These are phyloP conservation scores for Claviceps sp. DNA, from an alignment of 2,329 filamentous ascomycete genomes.

Conservation along the genomic window DNA sequence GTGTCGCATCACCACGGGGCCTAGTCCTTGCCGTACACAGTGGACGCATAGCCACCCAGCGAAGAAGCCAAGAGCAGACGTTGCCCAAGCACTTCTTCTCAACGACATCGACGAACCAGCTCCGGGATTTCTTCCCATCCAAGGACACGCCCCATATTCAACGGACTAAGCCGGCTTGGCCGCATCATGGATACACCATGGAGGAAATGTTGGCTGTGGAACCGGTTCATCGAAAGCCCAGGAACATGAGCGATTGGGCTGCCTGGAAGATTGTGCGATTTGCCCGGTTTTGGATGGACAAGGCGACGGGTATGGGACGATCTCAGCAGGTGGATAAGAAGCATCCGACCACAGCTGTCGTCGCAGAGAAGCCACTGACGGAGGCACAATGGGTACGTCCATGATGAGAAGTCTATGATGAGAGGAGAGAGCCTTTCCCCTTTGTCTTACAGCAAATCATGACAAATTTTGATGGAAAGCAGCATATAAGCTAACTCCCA, in stretches of 20 bases:
- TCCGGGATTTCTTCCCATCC: constrained; percentile 49
- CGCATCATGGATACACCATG: constrained; percentile 60
- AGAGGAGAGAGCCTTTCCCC: too few relatives aligned
- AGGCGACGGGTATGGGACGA: constrained; percentile 59
- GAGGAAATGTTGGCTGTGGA: constrained; percentile 63
- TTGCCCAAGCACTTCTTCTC: constrained; percentile 35
- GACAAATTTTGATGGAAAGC: background rate
- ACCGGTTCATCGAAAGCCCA: constrained; percentile 63
- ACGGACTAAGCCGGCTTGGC: constrained; percentile 52
- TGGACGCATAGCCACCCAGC: constrained; percentile 7
- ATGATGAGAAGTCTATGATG: too few relatives aligned
- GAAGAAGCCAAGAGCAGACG: background rate
- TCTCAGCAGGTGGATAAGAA: constrained; percentile 53
- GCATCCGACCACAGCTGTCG: constrained; percentile 40
- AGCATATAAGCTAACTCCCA: background rate
- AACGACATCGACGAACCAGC: constrained; percentile 29
- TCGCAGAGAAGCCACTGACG: constrained; percentile 49
- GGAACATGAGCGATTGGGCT: constrained; percentile 60
- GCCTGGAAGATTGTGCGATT: constrained; percentile 67
- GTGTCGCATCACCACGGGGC: constrained; percentile 3
- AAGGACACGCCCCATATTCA: constrained; percentile 49
- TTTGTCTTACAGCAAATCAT: background rate
- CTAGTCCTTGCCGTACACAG: constrained; percentile 5
- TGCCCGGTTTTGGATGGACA: constrained; percentile 68
- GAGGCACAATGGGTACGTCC: constrained; percentile 65